Base-by-base conservation (phyloP, 371 early-diverging fungal species). In the Spraguea lophii region DNA sequence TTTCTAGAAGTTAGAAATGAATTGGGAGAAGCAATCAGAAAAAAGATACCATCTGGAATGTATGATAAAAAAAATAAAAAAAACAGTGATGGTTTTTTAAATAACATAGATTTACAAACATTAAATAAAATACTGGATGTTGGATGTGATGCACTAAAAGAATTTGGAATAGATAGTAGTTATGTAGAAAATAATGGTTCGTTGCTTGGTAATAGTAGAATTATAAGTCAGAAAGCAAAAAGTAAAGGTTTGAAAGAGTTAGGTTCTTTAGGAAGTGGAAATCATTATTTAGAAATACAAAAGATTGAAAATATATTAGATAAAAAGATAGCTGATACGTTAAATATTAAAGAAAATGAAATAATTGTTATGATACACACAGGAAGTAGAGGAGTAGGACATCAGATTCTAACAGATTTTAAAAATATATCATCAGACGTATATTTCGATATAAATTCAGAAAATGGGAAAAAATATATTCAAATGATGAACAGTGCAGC, bases 211-310 rank as follows among this genome's bases (percentile, higher is more conserved):
- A 38, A 47, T 32, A 50, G 46, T 24, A 42, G 35, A 22, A 16
- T 46, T 10, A 19, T 72, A 10, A 27, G 43, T 15, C 69, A 69
- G 40, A 60, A 59, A 39, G 35, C 55, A 6, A 62, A 60, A 41
- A 51, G 55, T 3, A 57, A 36, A 23, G 72, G 62, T 2, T 4
- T 65, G 9, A 30, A 42, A 1, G 57, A 62, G 20, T 38, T 72
- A 23, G 70, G 66, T 1, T 57, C 60, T 24, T 45, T 72, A 21
- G 73, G 73, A 34, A 22, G 49, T 20, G 73, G 73, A 3, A 72
- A 72, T 46, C 73, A 72, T 54, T 72, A 64, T 38, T 16, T 66
- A n/a, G 73, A 72, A 49, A 51, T 72, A 7, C 61, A 68, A 42
- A 22, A 43, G 16, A 66, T 72, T 4, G 52, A 39, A 16, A 43